Percentiles rank a stretch among this genome's conserved stretches.
These are phyloP conservation scores for Aspergillus terreus DNA, from an alignment of 2,329 filamentous ascomycete species.

Conservation along the genomic window DNA sequence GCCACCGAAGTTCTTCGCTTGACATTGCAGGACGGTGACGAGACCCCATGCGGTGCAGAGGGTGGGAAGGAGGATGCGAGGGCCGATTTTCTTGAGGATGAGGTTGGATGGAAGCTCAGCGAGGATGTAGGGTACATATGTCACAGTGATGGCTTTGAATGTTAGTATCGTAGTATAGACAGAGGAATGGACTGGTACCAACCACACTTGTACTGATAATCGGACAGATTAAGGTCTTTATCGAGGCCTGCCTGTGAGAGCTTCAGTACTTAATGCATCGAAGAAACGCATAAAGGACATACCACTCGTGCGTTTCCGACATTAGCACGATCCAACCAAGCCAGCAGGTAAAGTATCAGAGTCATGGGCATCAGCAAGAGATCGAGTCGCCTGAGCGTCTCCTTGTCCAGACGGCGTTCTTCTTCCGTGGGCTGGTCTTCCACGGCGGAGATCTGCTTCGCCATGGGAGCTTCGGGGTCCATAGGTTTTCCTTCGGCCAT, in stretches of 20 bases:
- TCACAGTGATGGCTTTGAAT: slow-evolving; percentile 11
- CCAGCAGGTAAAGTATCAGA: slow-evolving; percentile 14
- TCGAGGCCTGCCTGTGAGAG: slow-evolving; percentile 9
- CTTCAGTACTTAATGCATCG: background rate
- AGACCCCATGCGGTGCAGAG: slow-evolving; percentile 39
- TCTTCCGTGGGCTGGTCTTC: slow-evolving; percentile 3
- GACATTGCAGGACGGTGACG: slow-evolving; percentile 33
- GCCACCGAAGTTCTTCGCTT: slow-evolving; percentile 12
- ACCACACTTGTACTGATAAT: slow-evolving; percentile 12
- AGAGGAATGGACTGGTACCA: background rate
- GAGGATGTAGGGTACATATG: slow-evolving; percentile 15
- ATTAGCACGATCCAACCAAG: slow-evolving; percentile 16
- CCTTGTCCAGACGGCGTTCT: slow-evolving; percentile 7
- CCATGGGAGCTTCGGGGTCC: slow-evolving; percentile 4
- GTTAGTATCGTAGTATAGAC: background rate
- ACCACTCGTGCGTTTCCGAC: slow-evolving; percentile 15
- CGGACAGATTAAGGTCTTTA: slow-evolving; percentile 11
- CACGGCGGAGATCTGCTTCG: slow-evolving; percentile 7
- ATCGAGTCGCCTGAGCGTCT: slow-evolving; percentile 10
- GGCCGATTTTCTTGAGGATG: slow-evolving; percentile 16
- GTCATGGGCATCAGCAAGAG: slow-evolving; percentile 15
- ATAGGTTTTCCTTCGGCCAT: slow-evolving; percentile 2
- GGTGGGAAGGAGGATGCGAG: slow-evolving; percentile 28
- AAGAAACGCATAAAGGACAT: background rate
- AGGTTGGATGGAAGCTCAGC: slow-evolving; percentile 15